Percentiles rank a stretch among this genome's conserved stretches.
Evolutionary conservation across 1,139 yeast genomes (phyloP).

Genomic region (Kodamaea fungicola): DNA sequence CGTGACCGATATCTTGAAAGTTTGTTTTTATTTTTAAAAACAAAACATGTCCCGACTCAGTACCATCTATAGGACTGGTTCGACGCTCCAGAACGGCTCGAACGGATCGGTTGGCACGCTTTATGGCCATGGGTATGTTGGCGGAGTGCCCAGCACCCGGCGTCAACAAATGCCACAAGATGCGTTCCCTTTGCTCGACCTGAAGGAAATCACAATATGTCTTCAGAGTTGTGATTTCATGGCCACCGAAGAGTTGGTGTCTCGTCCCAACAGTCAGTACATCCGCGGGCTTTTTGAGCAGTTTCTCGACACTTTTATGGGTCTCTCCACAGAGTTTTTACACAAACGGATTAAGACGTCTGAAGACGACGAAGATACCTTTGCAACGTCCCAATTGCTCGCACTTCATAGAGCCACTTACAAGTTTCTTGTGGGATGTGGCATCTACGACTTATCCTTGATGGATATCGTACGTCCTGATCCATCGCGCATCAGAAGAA

Average conservation of each 20-base stretch:
- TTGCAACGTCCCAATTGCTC: slow-evolving; percentile 26
- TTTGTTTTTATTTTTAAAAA: slow-evolving; percentile 3
- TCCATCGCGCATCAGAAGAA: slow-evolving; percentile 55
- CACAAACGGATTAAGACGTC: slow-evolving; percentile 7
- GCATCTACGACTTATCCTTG: slow-evolving; percentile 72
- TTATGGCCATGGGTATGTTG: slow-evolving; percentile 1
- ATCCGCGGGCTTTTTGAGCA: slow-evolving; percentile 64
- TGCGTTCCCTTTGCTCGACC: slow-evolving; percentile 64
- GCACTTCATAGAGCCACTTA: slow-evolving; percentile 58
- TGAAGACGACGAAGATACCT: slow-evolving; percentile 34
- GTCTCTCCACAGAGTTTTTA: slow-evolving; percentile 23
- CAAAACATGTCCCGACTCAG: slow-evolving; percentile 23
- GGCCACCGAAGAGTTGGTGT: slow-evolving; percentile 60
- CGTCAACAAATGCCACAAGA: slow-evolving; percentile 21
- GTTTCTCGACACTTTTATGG: slow-evolving; percentile 67
- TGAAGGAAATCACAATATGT: slow-evolving; percentile 60
- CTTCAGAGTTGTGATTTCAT: slow-evolving; percentile 61
- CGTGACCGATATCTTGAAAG: slow-evolving; percentile 2
- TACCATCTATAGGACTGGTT: slow-evolving; percentile 23
- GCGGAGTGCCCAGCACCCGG: slow-evolving; percentile 14
- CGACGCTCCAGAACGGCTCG: slow-evolving; percentile 3
- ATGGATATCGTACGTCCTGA: slow-evolving; percentile 71
- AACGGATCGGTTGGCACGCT: slow-evolving; percentile 1
- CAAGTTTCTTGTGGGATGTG: slow-evolving; percentile 67
- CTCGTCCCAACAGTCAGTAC: slow-evolving; percentile 64